Percentiles rank a stretch among this genome's conserved stretches.
These are phyloP conservation scores for Grigorovia yakushimaensis DNA, from an alignment of 805 yeast genomes.

Conservation along the genomic window DNA sequence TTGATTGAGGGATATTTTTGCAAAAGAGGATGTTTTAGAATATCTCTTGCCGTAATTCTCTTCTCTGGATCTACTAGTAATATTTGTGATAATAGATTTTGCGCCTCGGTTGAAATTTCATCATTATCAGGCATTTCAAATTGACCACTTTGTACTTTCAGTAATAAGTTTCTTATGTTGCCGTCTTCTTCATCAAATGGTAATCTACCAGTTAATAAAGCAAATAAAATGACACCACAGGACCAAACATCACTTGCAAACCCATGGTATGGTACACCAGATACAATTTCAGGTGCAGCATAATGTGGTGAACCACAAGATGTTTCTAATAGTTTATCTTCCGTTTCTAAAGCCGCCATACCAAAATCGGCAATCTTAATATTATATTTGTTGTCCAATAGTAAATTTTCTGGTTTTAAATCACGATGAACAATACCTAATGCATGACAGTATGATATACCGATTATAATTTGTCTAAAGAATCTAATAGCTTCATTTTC, in stretches of 20 bases:
- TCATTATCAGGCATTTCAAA: constrained; percentile 72
- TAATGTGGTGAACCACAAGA: constrained; percentile 98
- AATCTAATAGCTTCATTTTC: constrained; percentile 86
- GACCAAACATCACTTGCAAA: constrained; percentile 98
- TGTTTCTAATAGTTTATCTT: constrained; percentile 76
- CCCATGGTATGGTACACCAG: constrained; percentile 92
- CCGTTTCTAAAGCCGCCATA: constrained; percentile 93
- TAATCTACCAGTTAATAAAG: constrained; percentile 84
- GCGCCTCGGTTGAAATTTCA: constrained; percentile 73
- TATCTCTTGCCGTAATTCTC: constrained; percentile 70
- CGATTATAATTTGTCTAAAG: constrained; percentile 77
- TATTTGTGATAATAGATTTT: constrained; percentile 74
- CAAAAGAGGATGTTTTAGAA: constrained; percentile 72
- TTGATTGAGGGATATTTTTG: constrained; percentile 48
- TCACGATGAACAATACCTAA: constrained; percentile 85
- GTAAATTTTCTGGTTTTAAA: constrained; percentile 70
- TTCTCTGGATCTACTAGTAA: constrained; percentile 70
- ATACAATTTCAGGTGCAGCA: constrained; percentile 96
- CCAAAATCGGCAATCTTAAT: constrained; percentile 98
- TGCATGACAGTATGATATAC: constrained; percentile 76
- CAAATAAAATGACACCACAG: constrained; percentile 91
- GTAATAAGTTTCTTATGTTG: constrained; percentile 72
- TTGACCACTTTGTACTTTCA: constrained; percentile 86
- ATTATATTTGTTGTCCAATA: constrained; percentile 72
- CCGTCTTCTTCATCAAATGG: constrained; percentile 87